Evolutionary conservation across 441 rosid genomes (phyloP).

Genomic region (Jatropha multifida): DNA sequence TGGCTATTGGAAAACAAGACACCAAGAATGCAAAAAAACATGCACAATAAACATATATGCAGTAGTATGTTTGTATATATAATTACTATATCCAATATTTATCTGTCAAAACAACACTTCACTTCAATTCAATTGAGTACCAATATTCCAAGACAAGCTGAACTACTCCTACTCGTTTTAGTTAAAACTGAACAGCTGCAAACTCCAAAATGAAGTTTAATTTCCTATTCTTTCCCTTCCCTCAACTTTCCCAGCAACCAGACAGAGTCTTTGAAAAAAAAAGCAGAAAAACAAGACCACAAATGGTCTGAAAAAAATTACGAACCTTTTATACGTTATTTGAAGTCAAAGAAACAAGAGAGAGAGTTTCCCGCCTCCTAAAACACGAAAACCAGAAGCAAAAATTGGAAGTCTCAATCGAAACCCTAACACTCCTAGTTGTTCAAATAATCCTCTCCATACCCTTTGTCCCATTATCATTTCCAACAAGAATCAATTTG

Average conservation of each 20-base stretch:
- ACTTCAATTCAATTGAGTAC: not conserved
- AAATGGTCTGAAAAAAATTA: constrained; percentile 5
- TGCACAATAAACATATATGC: no score
- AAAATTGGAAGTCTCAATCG: constrained; percentile 24
- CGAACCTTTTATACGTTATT: constrained; percentile 33
- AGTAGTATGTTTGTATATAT: not conserved
- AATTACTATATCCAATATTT: not conserved
- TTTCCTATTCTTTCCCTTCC: constrained; percentile 3
- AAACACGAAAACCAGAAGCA: constrained; percentile 16
- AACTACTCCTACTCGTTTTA: not conserved
- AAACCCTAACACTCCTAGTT: constrained; percentile 10
- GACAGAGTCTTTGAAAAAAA: constrained; percentile 15
- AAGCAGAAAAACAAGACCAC: constrained; percentile 9
- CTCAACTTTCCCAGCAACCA: constrained; percentile 26
- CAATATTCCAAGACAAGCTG: not conserved
- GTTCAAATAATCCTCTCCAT: constrained; percentile 27
- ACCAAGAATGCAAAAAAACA: not conserved
- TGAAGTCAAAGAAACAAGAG: constrained; percentile 32
- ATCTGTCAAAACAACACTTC: no score
- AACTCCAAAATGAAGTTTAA: not conserved
- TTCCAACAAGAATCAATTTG: constrained; percentile 40
- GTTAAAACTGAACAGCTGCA: not conserved
- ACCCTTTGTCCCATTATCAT: constrained; percentile 39
- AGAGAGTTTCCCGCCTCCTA: constrained; percentile 43
- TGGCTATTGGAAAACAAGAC: not conserved